phyloP scores from a whole-genome alignment of 768 basidiomycete species.

The Rhodotorula kratochvilovae region DNA sequence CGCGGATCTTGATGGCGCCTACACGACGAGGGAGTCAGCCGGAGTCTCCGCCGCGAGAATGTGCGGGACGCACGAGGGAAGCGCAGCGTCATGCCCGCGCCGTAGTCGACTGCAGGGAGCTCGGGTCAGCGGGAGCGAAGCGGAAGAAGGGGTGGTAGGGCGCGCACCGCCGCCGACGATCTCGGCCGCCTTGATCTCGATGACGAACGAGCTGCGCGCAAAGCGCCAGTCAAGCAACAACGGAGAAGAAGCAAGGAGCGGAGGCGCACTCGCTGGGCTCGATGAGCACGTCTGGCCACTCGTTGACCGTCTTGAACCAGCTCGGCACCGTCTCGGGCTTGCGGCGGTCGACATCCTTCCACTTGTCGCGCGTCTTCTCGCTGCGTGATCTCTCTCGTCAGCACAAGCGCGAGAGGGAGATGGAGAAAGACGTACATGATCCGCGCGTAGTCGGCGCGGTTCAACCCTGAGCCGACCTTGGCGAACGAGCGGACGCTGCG shows the following conservation, averaged over 20 bases:
- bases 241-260: no score
- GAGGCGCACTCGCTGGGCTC: conserved; percentile 72
- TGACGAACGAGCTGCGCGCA: conserved; percentile 71
- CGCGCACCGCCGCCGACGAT: conserved; percentile 67
- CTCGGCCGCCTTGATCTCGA: conserved; percentile 91
- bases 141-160: neutral
- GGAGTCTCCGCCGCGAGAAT: conserved; percentile 57
- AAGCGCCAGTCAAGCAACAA: neutral
- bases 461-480: conserved; percentile 83
- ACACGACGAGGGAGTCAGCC: no score
- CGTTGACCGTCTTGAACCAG: conserved; percentile 60
- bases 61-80: conserved; percentile 59
- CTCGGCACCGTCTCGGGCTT: conserved; percentile 50
- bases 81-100: conserved; percentile 81
- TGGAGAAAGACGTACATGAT: conserved; percentile 51
- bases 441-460: conserved; percentile 80
- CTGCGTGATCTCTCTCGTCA: conserved; percentile 45
- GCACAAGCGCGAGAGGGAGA: neutral
- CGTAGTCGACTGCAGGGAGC: conserved; percentile 59
- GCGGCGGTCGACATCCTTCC: conserved; percentile 72
- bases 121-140: neutral
- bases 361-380: conserved; percentile 56
- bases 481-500: conserved; percentile 78
- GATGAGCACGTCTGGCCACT: conserved; percentile 85
- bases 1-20: neutral